Evolutionary conservation across 495 filamentous ascomycete genomes (phyloP).

Genomic region (Bacidia rubella): DNA sequence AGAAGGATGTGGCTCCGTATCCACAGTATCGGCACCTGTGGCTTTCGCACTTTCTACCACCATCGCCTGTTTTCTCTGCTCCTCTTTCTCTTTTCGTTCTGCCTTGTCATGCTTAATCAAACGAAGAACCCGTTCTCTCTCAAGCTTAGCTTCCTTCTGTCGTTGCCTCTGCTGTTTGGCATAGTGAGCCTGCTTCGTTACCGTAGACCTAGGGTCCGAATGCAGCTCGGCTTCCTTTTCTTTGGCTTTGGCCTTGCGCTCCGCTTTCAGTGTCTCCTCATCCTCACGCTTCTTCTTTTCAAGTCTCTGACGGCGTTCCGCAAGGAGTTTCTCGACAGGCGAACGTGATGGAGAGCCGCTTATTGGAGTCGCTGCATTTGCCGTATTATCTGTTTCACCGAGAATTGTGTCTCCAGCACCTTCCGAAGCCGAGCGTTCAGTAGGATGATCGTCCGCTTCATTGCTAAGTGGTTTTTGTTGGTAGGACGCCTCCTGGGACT

Average conservation of each 20-base stretch:
- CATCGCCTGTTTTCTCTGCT: slow-evolving; percentile 28
- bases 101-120: slow-evolving; percentile 56
- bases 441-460: too few relatives aligned
- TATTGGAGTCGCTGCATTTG: background rate
- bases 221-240: slow-evolving; percentile 12
- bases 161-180: slow-evolving; percentile 36
- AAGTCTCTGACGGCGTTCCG: slow-evolving; percentile 17
- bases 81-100: slow-evolving; percentile 41
- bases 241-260: slow-evolving; percentile 17
- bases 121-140: slow-evolving; percentile 46
- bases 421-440: background rate
- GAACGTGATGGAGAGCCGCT: background rate
- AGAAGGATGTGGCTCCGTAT: slow-evolving; percentile 8
- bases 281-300: slow-evolving; percentile 23
- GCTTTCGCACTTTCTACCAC: slow-evolving; percentile 7
- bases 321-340: slow-evolving; percentile 15
- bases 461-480: too few relatives aligned
- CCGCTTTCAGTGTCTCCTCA: slow-evolving; percentile 19
- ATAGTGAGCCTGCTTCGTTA: slow-evolving; percentile 26
- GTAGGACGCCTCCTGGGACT: background rate
- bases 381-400: background rate
- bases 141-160: slow-evolving; percentile 41
- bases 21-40: slow-evolving; percentile 1
- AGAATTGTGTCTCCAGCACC: background rate
- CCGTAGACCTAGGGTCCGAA: slow-evolving; percentile 9